Conservation (phyloP, 2,329 filamentous ascomycete genomes). For the Tolypocladium pustulatum region DNA sequence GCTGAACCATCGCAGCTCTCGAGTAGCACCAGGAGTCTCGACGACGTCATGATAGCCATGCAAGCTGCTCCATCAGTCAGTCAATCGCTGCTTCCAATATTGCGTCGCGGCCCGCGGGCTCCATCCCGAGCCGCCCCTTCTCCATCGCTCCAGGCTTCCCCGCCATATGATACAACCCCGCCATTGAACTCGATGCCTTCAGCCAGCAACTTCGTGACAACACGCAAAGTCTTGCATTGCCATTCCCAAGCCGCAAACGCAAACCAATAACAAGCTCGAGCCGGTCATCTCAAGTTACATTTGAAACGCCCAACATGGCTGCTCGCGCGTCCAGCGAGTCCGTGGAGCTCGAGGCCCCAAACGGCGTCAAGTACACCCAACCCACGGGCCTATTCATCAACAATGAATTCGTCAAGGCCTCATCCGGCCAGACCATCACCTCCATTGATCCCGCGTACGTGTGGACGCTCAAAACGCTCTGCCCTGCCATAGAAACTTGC, state of each 20-base stretch:
- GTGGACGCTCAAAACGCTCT: not conserved
- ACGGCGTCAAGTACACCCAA: conserved; percentile 56
- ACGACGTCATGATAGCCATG: not conserved
- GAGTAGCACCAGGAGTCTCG: not conserved
- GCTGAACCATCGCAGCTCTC: too few species aligned
- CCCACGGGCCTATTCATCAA: conserved; percentile 67
- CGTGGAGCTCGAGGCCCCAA: conserved; percentile 27
- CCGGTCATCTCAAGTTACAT: not conserved
- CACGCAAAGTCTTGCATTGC: not conserved
- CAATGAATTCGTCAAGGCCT: conserved; percentile 60
- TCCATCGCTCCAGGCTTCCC: not conserved
- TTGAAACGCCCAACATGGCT: not conserved
- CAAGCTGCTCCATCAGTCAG: not conserved
- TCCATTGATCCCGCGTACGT: conserved; percentile 42
- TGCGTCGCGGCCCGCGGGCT: not conserved
- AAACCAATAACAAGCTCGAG: not conserved
- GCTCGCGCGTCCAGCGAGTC: not conserved
- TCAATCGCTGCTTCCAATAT: not conserved
- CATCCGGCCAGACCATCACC: conserved; percentile 42
- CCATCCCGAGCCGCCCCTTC: not conserved
- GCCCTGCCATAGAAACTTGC: not conserved
- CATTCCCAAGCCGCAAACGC: not conserved
- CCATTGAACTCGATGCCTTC: not conserved
- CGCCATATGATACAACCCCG: not conserved
- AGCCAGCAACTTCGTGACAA: not conserved